Conservation (phyloP, 1,284 basidiomycete genomes). For the Marasmius sp. region DNA sequence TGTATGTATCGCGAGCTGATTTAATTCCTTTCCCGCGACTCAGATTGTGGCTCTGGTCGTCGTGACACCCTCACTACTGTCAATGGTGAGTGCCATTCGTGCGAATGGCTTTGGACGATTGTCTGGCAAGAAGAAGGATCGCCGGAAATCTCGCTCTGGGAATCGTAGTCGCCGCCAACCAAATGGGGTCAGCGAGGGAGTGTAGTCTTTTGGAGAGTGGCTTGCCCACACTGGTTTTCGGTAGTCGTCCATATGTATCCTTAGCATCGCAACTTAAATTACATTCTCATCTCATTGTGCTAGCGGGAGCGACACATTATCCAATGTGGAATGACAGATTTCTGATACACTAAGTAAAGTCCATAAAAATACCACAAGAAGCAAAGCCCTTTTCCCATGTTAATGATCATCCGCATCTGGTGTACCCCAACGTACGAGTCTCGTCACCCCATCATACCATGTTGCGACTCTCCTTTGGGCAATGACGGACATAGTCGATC, state of each 20-base stretch:
- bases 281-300: background rate
- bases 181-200: background rate
- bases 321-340: background rate
- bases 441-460: conserved; percentile 57
- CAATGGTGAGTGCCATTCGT: conserved; percentile 28
- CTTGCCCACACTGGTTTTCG: background rate
- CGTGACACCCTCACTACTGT: conserved; percentile 32
- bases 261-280: background rate
- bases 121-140: background rate
- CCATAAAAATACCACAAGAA: background rate
- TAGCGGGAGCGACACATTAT: background rate
- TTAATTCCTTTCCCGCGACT: background rate
- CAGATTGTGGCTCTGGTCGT: conserved; percentile 36
- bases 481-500: conserved; percentile 68
- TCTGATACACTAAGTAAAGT: background rate
- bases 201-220: background rate
- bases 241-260: too few relatives aligned
- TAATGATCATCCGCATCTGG: conserved; percentile 45
- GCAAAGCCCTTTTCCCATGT: conserved; percentile 1
- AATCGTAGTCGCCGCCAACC: background rate
- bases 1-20: background rate
- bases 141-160: background rate
- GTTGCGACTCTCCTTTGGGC: conserved; percentile 61
- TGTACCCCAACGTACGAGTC: conserved; percentile 56
- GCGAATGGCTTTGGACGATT: conserved; percentile 25